phyloP scores from a whole-genome alignment of 345 rosid genomes.

The Linum trigynum region DNA sequence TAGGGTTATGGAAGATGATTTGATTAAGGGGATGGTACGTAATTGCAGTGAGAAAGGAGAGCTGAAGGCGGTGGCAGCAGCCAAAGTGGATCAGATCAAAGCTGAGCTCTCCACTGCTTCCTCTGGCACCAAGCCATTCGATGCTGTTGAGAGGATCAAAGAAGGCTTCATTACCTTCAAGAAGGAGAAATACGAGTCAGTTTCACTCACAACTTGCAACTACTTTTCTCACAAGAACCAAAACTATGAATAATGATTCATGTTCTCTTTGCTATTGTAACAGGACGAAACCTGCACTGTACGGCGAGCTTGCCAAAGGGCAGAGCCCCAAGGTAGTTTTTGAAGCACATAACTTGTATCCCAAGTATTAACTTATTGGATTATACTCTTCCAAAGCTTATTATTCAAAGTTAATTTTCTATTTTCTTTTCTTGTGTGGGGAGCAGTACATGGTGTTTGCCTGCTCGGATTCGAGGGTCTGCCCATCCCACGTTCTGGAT shows the following conservation, averaged over 20 bases:
- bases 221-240: too few species aligned
- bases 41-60: slow-evolving; percentile 49
- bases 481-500: slow-evolving; percentile 82
- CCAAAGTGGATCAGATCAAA: slow-evolving; percentile 65
- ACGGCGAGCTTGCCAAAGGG: background rate
- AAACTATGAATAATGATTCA: background rate
- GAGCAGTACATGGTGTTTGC: slow-evolving; percentile 88
- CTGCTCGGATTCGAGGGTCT: slow-evolving; percentile 92
- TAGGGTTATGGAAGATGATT: background rate
- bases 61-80: slow-evolving; percentile 67
- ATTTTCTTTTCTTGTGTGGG: background rate
- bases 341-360: too few species aligned
- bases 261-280: too few species aligned
- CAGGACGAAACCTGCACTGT: background rate
- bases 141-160: slow-evolving; percentile 52
- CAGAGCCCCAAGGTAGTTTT: background rate
- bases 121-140: slow-evolving; percentile 22
- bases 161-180: slow-evolving; percentile 72
- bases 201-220: background rate
- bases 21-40: background rate
- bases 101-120: slow-evolving; percentile 49
- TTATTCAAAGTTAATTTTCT: too few species aligned
- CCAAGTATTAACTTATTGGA: background rate
- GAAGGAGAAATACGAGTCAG: slow-evolving; percentile 70
- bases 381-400: too few species aligned